Evolutionary conservation across 768 basidiomycete species (phyloP).

Genomic region (Tulasnella sp.): DNA sequence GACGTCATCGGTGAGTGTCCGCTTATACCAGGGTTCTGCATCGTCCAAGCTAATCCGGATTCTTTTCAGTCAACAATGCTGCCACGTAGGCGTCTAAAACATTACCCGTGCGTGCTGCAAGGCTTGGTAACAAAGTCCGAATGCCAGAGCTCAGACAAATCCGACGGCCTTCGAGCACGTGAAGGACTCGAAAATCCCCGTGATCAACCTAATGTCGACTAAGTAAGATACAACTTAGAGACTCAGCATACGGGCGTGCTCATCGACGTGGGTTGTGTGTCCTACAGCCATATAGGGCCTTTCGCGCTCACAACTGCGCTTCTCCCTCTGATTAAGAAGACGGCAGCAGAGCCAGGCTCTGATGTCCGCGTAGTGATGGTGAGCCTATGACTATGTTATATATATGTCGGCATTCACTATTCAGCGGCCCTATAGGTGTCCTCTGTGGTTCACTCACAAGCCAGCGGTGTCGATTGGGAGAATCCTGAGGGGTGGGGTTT

Average conservation of each 20-base stretch:
- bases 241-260: neutral
- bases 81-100: conserved; percentile 29
- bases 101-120: conserved; percentile 34
- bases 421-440: no score
- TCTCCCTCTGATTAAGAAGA: conserved; percentile 41
- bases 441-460: no score
- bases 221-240: neutral
- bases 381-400: conserved; percentile 20
- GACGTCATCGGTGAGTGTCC: conserved; percentile 41
- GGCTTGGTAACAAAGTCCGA: neutral
- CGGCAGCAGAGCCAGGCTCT: conserved; percentile 36
- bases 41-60: no score
- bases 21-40: neutral
- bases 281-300: conserved; percentile 41
- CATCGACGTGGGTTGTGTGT: neutral
- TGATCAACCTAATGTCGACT: neutral
- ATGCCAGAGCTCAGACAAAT: neutral
- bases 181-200: neutral
- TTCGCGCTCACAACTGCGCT: conserved; percentile 44
- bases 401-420: neutral
- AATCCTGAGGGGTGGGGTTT: no score
- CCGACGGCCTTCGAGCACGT: neutral
- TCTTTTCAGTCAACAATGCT: no score
- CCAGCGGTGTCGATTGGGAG: no score
- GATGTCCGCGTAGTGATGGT: conserved; percentile 57